phyloP scores from a whole-genome alignment of 208 protist genomes.

The Trypanosomatidae sp. region DNA sequence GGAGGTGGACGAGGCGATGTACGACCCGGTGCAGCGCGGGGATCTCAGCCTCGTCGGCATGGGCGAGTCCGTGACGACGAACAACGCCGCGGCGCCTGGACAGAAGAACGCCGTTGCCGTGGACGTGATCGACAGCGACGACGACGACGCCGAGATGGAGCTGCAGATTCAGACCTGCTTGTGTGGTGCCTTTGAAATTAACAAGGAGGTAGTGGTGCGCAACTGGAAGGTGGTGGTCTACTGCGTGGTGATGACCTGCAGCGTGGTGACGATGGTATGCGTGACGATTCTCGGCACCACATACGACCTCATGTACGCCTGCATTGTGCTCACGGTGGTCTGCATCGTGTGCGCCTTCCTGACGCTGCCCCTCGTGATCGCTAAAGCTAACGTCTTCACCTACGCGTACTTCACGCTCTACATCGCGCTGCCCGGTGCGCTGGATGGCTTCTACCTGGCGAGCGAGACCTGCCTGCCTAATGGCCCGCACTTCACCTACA shows the following conservation, averaged over 20 bases:
- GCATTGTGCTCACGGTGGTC: conserved; percentile 32
- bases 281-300: conserved; percentile 41
- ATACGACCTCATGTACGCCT: conserved; percentile 33
- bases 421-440: conserved; percentile 51
- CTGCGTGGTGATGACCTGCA: conserved; percentile 43
- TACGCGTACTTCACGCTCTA: conserved; percentile 58
- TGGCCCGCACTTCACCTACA: conserved; percentile 67
- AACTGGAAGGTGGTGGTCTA: conserved; percentile 61
- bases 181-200: conserved; percentile 53
- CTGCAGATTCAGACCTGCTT: conserved; percentile 30
- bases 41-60: too few species aligned
- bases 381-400: conserved; percentile 64
- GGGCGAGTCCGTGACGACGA: too few species aligned
- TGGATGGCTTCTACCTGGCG: conserved; percentile 69
- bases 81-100: too few species aligned
- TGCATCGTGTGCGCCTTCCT: conserved; percentile 50
- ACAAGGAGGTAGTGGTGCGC: conserved; percentile 49
- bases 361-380: conserved; percentile 57
- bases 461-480: conserved; percentile 33
- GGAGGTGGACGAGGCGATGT: background rate
- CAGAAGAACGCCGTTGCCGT: conserved; percentile 9
- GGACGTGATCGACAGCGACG: too few species aligned
- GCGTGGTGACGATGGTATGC: conserved; percentile 43
- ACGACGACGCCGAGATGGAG: too few species aligned
- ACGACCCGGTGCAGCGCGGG: too few species aligned